Evolutionary conservation across 371 early-diverging fungal species (phyloP).

Genomic region (Smittium culicis): DNA sequence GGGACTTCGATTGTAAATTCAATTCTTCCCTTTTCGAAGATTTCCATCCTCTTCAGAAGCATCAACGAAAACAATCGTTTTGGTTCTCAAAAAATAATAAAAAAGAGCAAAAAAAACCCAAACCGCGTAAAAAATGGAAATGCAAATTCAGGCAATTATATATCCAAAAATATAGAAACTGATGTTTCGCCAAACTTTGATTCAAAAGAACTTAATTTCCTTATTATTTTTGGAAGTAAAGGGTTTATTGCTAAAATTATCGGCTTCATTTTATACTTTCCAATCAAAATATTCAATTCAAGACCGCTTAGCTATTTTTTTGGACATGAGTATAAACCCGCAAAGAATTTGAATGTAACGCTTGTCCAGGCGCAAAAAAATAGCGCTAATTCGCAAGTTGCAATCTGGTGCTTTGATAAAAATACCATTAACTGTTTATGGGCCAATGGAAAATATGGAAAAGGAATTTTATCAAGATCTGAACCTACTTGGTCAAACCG

Average conservation of each 20-base stretch:
- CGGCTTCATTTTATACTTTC: neutral
- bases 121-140: too few relatives aligned
- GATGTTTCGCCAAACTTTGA: too few relatives aligned
- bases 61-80: neutral
- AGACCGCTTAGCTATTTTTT: neutral
- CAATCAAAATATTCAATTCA: neutral
- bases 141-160: too few relatives aligned
- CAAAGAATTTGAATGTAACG: conserved; percentile 14
- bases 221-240: too few relatives aligned
- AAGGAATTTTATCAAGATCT: conserved; percentile 66
- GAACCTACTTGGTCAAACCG: conserved; percentile 55
- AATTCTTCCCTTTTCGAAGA: neutral
- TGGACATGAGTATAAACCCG: neutral
- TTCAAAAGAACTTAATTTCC: too few relatives aligned
- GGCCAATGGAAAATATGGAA: conserved; percentile 63
- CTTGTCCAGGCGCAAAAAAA: neutral
- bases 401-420: conserved; percentile 11
- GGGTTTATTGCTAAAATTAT: too few relatives aligned
- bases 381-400: neutral
- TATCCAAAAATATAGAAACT: too few relatives aligned
- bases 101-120: too few relatives aligned
- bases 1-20: neutral
- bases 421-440: conserved; percentile 29
- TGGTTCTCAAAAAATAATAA: too few relatives aligned
- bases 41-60: neutral